Base-by-base conservation (phyloP, 73 alveolate genomes). In the Uronychia setigera region DNA sequence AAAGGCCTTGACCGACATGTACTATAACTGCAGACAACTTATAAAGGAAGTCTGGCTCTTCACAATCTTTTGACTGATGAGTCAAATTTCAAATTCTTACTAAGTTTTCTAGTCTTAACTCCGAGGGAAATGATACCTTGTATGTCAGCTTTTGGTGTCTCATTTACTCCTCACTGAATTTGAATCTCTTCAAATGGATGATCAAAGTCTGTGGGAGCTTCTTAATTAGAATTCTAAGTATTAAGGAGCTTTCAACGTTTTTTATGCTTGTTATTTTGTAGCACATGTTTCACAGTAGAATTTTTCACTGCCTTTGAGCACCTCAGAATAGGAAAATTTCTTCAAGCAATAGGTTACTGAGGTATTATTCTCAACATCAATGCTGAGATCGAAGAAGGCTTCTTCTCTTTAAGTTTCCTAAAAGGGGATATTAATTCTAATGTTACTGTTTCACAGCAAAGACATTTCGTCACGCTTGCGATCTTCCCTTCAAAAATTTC, bases 151-250 rank as follows among this genome's bases (percentile, higher is more conserved):
- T 91, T 60, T 60, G 35, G 83, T 89, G 35, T 78, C 96, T 92
- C 87, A 84, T 74, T 31, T 80, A 31, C 90, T 90, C 67, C 46
- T 80, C 88, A 74, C 89, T 84, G 80, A 80, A 85, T 85, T 94
- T 92, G 85, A 96, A 96, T 83, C 99, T 80, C 88, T 96, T 96
- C 79, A 96, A 82, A 84, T 96, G 98, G 26, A 95, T 90, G 28
- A 96, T 86, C 74, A 96, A 93, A 9, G 86, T 91, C 87, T 94
- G 80, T 1, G 99, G 99, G 58, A 88, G 81, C 58, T 86, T 67
- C 77, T 92, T 92, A 46, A 96, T 92, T 89, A 91, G 79, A n/a
- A n/a, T n/a, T n/a, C n/a, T n/a, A n/a, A n/a, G n/a, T n/a, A n/a
- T n/a, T n/a, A n/a, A n/a, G n/a, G n/a, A n/a, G n/a, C n/a, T n/a